Base-by-base conservation (phyloP, 371 early-diverging fungal species). In the Choanephora cucurbitarum region DNA sequence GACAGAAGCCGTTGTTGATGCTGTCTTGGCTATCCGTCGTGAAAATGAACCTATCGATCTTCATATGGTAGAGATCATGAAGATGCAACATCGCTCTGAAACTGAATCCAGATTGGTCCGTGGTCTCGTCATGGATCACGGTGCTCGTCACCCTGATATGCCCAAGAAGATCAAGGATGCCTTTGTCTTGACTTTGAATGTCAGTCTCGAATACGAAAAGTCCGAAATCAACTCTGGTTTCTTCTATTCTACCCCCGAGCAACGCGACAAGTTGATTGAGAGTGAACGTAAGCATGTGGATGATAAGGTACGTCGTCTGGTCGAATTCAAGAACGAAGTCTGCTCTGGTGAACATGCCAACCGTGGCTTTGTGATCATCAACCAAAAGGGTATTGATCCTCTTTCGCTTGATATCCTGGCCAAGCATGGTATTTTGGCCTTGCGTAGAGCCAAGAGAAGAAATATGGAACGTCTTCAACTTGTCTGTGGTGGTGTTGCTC, bases 1-100 rank as follows among this genome's bases (percentile, higher is more conserved):
- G 59, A 92, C 95, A 24, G 94, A 96, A 68, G 98, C 97, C 23
- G 91, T 99, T 39, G 95, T 99, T 8, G 96, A 99, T 67, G 95
- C 99, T 19, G 96, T 99, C 34, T 68, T 96, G 73, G 86, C 92
- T 33, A 92, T 98, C 58, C 79, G 82, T 45, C 83, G 79, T 47
- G 81, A 85, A 57, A 85, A 83, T 17, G 86, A 85, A 37, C 95
- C 95, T 15, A 95, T 98, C 60, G 99, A 99, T 76, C 80, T 99
- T 59, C 97, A 99, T 68, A 99, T 99, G 99, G 95, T 99, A 5
- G 99, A 99, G 77, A 92, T 99, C 58, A 97, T 99, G 94, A 99
- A 98, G 82, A 99, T 99, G 99, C 89, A 90, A 82, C 98, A 98
- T 81, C 94, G 94, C 67, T 90, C 91, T 44, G 96, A 96, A 31